Evolutionary conservation across 345 rosid genomes (phyloP), one percentile per base, ranked within the genome.

Genomic region (Eucalyptus microcorys): DNA sequence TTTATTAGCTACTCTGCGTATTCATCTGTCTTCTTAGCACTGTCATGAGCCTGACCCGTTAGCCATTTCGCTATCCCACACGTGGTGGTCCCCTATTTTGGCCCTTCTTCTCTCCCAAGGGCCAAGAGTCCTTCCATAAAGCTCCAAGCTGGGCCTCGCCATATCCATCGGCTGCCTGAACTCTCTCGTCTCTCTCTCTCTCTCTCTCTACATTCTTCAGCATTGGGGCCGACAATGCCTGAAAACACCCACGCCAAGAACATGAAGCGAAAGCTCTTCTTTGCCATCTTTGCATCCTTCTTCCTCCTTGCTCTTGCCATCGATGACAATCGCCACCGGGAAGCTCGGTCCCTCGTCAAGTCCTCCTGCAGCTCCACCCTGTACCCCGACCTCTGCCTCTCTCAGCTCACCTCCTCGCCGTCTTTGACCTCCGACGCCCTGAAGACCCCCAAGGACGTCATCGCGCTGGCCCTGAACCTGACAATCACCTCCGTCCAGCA

Each of bases 321-420:
- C 50, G 34, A 89, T 10, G 83, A 22, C 83, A 4, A 76, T 15
- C 47, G 5, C 83, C 83, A 53, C 32, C 48, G 19, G 52, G 88
- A 59, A 52, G 80, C 90, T 86, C 95, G 91, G 66, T 34, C 92
- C 86, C 49, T 94, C 43, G 34, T 93, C n/a, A 93, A 91, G 37
- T 92, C 94, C 17, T 90, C 95, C 21, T 96, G 98, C 87, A 93
- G 96, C 87, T 87, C 91, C 84, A 92, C 97, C 15, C 93, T 91
- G n/a, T 92, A 94, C 91, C 97, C 94, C 9, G 92, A 93, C 34
- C 91, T 95, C 5, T 96, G 98, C 92, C 85, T 93, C 92, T 96
- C 96, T 4, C 87, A 94, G 13, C 45, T 95, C 87, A 90, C 93
- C 14, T 37, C 91, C 27, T 71, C 88, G 17, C 90, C 93, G 7